These are phyloP conservation scores for Fusarium coicis DNA, from an alignment of 2,329 filamentous ascomycete genomes.

Conservation along the genomic window DNA sequence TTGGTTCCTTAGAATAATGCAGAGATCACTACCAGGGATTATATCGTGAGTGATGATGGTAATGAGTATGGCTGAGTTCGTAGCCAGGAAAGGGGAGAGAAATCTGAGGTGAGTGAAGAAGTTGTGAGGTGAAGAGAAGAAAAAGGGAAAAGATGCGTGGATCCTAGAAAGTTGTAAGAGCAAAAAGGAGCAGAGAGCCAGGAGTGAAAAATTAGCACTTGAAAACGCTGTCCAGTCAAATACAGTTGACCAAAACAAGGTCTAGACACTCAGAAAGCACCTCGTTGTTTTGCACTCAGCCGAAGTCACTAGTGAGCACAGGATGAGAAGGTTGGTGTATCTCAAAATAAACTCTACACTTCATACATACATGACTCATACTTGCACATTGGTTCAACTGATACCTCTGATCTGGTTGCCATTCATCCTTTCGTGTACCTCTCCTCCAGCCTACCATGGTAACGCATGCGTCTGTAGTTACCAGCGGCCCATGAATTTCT, in stretches of 20 bases:
- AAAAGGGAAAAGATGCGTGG: too few relatives aligned
- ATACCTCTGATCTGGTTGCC: rapidly evolving
- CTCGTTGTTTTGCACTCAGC: background rate
- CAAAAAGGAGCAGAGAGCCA: too few relatives aligned
- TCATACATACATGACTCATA: background rate
- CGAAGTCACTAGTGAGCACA: background rate
- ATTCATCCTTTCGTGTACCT: background rate
- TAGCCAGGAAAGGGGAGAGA: too few relatives aligned
- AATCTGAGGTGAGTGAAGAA: too few relatives aligned
- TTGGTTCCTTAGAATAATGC: too few relatives aligned
- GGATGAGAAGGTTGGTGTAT: background rate
- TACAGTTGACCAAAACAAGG: background rate
- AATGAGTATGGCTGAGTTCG: too few relatives aligned
- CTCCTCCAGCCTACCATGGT: rapidly evolving
- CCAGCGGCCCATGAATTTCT: rapidly evolving
- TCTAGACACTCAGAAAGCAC: background rate
- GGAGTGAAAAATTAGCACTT: too few relatives aligned
- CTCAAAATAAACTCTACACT: rapidly evolving
- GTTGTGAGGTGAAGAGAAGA: too few relatives aligned
- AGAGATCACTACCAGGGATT: too few relatives aligned
- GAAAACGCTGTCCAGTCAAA: too few relatives aligned
- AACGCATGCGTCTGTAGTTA: rapidly evolving
- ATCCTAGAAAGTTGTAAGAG: too few relatives aligned
- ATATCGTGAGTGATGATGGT: too few relatives aligned
- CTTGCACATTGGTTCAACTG: background rate